Evolutionary conservation across 2,329 filamentous ascomycete species (phyloP), one percentile per base, ranked within the genome.

Genomic region (Leptographium flavum): DNA sequence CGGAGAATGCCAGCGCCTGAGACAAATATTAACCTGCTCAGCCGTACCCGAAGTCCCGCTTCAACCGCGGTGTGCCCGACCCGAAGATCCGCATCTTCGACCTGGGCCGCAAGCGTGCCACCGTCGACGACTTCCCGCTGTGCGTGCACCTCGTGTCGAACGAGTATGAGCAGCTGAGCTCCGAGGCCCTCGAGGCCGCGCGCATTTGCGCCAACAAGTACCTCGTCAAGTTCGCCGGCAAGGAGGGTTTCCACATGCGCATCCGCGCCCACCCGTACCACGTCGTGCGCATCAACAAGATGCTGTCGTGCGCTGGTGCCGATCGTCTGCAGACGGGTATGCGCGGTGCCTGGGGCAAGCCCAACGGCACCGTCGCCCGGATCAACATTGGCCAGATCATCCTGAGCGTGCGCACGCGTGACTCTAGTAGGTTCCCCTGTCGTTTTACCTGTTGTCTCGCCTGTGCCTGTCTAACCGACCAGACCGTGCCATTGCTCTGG

Each of bases 201-300:
- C 92, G 92, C 82, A 98, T 98, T 68, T 96, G 90, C 79, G 88
- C 88, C 83, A 98, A 98, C 86, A 53, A 51, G 51, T 93, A 83
- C 74, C 68, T 83, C 55, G 76, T 81, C 69, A 83, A 83, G 76
- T 67, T 70, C 60, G 68, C 71, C 59, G 79, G 79, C 67, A 83
- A 83, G 74, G 79, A 83, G 63, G 68, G 70, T 63, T 83, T 83
- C 76, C 79, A 83, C 67, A 70, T 83, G 57, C 79, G 79, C 60
- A 75, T 83, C 64, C 79, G 92, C 66, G 88, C 87, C 65, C 92
- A 98, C 80, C 92, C 92, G 58, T 98, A 86, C 87, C 92, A 98
- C 79, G 92, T 98, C 73, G 84, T 98, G 79, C 92, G 92, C 74
- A 98, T 98, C 88, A 98, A 98, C 87, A 98, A 98, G 85, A 98